phyloP scores from a whole-genome alignment of 495 filamentous ascomycete species.

The Sporormia fimetaria region DNA sequence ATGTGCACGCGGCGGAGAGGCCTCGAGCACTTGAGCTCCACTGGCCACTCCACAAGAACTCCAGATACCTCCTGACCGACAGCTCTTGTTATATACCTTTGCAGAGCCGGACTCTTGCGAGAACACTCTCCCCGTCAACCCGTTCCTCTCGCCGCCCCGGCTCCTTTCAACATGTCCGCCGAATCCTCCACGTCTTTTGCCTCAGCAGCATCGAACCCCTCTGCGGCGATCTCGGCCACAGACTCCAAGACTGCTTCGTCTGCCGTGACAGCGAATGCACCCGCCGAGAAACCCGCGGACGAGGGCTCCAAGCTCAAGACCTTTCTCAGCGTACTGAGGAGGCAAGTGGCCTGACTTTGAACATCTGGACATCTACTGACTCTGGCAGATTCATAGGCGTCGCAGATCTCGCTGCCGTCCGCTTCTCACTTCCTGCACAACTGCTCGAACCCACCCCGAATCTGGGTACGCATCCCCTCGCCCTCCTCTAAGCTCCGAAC shows the following conservation, averaged over 20 bases:
- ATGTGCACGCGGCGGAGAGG: no score
- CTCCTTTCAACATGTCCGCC: neutral
- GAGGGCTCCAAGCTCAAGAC: slow-evolving; percentile 75
- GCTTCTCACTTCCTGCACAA: slow-evolving; percentile 91
- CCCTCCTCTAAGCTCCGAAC: neutral
- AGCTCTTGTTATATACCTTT: no score
- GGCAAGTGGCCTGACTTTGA: slow-evolving; percentile 38
- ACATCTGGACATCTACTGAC: neutral
- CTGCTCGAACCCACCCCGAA: slow-evolving; percentile 93
- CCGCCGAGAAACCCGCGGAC: slow-evolving; percentile 54
- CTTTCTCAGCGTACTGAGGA: slow-evolving; percentile 70
- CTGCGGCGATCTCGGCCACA: slow-evolving; percentile 8
- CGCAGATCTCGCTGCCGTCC: slow-evolving; percentile 83
- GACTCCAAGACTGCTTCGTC: slow-evolving; percentile 17
- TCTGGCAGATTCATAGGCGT: slow-evolving; percentile 77
- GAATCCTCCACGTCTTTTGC: neutral
- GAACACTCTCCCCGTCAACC: neutral
- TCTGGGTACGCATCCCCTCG: slow-evolving; percentile 43
- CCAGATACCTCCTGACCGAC: no score
- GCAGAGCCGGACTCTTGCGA: no score
- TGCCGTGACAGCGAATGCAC: slow-evolving; percentile 19
- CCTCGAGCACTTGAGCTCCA: no score
- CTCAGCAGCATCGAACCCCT: slow-evolving; percentile 3
- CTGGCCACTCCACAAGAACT: no score
- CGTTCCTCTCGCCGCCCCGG: neutral